A percentile compares a stretch with the other conserved stretches of the same genome.
Evolutionary conservation across 78 protist species (phyloP).

Genomic region (Dictyostelium intermedium): DNA sequence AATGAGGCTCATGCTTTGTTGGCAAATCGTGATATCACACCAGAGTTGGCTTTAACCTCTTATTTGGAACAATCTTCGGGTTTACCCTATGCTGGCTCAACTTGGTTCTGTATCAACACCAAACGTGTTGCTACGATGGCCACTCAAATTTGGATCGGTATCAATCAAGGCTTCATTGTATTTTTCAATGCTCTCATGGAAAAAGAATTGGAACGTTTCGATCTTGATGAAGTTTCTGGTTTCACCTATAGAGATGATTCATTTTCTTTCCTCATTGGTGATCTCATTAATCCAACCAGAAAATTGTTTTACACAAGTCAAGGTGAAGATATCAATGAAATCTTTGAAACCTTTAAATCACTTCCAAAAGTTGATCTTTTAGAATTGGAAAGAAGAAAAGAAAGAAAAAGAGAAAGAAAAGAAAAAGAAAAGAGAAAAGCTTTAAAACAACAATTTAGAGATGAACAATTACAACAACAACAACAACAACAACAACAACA

Average conservation of each 20-base stretch:
- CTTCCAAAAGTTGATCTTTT: conserved; percentile 46
- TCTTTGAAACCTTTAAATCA: conserved; percentile 60
- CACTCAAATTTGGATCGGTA: conserved; percentile 46
- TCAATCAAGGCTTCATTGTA: conserved; percentile 42
- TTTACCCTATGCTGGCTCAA: conserved; percentile 43
- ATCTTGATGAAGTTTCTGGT: conserved; percentile 63
- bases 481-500: neutral
- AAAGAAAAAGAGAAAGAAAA: conserved; percentile 61
- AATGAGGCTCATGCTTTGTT: conserved; percentile 27
- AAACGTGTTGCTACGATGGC: conserved; percentile 2
- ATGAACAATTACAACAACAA: conserved; percentile 18
- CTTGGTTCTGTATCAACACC: conserved; percentile 43
- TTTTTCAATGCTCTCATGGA: conserved; percentile 35
- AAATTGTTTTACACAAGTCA: conserved; percentile 58
- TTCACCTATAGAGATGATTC: conserved; percentile 72
- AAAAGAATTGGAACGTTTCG: conserved; percentile 37
- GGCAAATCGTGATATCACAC: conserved; percentile 15
- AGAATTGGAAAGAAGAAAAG: conserved; percentile 42
- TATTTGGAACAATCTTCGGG: conserved; percentile 17
- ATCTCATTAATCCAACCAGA: conserved; percentile 60
- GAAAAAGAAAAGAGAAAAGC: conserved; percentile 71
- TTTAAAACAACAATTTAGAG: conserved; percentile 1
- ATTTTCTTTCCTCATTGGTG: conserved; percentile 60
- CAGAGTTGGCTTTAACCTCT: conserved; percentile 28
- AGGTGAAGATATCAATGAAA: conserved; percentile 70